phyloP scores from a whole-genome alignment of 1,284 basidiomycete species.

The Apiotrichum laibachii region DNA sequence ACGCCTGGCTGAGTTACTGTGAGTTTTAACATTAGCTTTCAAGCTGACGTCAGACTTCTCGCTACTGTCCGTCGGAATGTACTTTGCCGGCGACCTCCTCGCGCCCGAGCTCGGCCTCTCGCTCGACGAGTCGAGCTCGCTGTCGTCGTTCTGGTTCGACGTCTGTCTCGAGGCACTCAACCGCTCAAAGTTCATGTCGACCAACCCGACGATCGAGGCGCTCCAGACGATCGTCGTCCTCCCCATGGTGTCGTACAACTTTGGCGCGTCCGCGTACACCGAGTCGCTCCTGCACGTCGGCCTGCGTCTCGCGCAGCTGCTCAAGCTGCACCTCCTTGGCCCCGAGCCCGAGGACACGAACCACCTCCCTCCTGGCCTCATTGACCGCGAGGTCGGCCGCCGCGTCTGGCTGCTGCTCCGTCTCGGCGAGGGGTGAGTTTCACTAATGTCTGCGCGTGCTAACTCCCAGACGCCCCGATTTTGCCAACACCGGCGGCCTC shows the following conservation, averaged over 20 bases:
- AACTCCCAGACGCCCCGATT: constrained; percentile 18
- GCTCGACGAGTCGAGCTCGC: constrained; percentile 17
- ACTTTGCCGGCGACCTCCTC: constrained; percentile 23
- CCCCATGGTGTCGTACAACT: constrained; percentile 26
- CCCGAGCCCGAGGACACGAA: constrained; percentile 19
- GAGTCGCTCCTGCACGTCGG: constrained; percentile 26
- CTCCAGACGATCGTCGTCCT: constrained; percentile 25
- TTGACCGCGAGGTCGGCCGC: constrained; percentile 21
- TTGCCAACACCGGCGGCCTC: constrained; percentile 24
- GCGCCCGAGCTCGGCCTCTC: constrained; percentile 23
- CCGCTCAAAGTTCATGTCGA: constrained; percentile 27
- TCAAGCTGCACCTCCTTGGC: constrained; percentile 22
- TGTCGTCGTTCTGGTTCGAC: constrained; percentile 26
- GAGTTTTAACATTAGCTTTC: background rate
- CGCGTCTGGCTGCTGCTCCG: constrained; percentile 24
- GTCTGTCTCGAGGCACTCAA: constrained; percentile 28
- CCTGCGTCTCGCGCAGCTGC: constrained; percentile 22
- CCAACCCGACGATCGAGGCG: constrained; percentile 26
- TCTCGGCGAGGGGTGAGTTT: constrained; percentile 19
- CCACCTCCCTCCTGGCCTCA: constrained; percentile 17
- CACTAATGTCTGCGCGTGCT: background rate
- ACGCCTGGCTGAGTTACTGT: constrained; percentile 25
- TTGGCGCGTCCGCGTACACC: constrained; percentile 27
- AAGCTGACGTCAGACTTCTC: constrained; percentile 19
- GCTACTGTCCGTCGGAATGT: constrained; percentile 24